phyloP scores from a whole-genome alignment of 2,329 filamentous ascomycete genomes.

The Colletotrichum sp. region DNA sequence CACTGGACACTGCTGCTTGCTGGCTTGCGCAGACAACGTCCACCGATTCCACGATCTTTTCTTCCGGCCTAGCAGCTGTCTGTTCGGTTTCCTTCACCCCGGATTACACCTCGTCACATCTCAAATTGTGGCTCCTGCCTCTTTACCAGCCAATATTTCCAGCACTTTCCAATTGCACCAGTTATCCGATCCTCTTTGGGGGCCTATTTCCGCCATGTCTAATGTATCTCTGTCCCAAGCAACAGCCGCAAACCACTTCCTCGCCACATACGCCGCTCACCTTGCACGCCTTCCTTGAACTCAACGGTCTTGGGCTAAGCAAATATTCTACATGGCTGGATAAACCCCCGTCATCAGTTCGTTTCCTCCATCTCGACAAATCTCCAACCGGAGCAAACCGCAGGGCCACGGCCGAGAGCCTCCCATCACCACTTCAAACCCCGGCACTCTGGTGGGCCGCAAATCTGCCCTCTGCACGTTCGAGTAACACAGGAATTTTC shows the following conservation, averaged over 20 bases:
- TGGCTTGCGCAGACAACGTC: neutral
- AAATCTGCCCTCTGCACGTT: conserved; percentile 10
- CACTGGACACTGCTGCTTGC: neutral
- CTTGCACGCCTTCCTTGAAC: neutral
- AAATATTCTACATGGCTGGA: neutral
- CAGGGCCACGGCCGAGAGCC: neutral
- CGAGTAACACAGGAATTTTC: neutral
- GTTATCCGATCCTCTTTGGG: neutral
- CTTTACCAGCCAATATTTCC: neutral
- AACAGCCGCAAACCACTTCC: neutral
- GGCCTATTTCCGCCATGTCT: neutral
- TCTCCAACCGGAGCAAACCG: neutral
- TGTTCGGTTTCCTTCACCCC: neutral
- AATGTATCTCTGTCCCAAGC: neutral
- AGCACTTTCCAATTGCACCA: neutral
- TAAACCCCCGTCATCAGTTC: neutral
- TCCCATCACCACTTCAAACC: neutral
- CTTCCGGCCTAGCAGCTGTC: neutral
- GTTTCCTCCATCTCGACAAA: neutral
- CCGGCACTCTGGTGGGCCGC: neutral
- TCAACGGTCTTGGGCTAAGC: neutral
- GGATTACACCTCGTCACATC: neutral
- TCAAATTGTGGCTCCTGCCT: neutral
- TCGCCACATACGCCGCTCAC: neutral
- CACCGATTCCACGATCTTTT: neutral